phyloP scores from a whole-genome alignment of 768 basidiomycete genomes.

The Boletus edulis region DNA sequence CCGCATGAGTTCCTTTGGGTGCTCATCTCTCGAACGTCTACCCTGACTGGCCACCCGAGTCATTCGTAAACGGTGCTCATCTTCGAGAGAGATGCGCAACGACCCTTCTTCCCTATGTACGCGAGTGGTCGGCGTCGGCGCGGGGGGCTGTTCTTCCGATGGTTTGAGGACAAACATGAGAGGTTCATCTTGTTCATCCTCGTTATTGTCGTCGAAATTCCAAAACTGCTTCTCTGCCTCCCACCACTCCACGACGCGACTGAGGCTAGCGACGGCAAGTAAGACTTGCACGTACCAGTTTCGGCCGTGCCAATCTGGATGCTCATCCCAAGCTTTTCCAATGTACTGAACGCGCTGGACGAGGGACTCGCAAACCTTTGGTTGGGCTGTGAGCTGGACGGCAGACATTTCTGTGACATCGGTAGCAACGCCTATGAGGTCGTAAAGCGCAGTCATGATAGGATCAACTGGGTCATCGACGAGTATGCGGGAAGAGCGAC shows the following conservation, averaged over 20 bases:
- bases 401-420: conserved; percentile 91
- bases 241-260: conserved; percentile 99
- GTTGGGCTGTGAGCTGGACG: conserved; percentile 77
- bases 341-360: conserved; percentile 90
- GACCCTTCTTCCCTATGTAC: conserved; percentile 34
- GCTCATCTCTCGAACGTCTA: conserved; percentile 58
- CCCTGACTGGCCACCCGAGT: conserved; percentile 49
- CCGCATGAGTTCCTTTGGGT: conserved; percentile 45
- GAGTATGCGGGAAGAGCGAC: conserved; percentile 78
- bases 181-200: conserved; percentile 87
- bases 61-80: conserved; percentile 43
- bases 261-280: conserved; percentile 92
- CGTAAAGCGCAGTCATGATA: conserved; percentile 87
- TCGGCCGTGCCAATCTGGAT: conserved; percentile 96
- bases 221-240: conserved; percentile 99
- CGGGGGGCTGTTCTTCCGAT: conserved; percentile 53
- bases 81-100: conserved; percentile 35
- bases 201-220: conserved; percentile 95
- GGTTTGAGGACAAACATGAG: conserved; percentile 93
- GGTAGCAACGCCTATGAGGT: conserved; percentile 89
- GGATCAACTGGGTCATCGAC: conserved; percentile 86
- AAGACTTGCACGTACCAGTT: conserved; percentile 98
- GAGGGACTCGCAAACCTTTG: conserved; percentile 81
- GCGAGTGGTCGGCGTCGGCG: conserved; percentile 38
- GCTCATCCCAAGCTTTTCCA: conserved; percentile 95